A percentile compares a stretch with the other conserved stretches of the same genome.
phyloP scores from a whole-genome alignment of 495 filamentous ascomycete genomes.

The Penicillium mononematosum region DNA sequence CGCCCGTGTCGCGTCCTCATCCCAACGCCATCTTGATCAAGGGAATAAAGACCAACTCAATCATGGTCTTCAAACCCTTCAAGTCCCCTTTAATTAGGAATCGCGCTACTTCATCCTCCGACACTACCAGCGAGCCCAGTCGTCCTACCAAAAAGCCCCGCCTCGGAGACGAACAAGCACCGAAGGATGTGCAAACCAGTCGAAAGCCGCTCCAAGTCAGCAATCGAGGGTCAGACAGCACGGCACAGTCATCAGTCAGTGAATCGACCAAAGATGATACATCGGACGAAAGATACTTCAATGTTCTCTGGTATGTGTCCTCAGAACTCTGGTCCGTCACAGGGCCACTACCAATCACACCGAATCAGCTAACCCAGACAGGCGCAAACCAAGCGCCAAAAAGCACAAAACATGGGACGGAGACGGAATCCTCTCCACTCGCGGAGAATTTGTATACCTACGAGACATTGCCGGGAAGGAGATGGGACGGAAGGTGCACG shows the following conservation, averaged over 20 bases:
- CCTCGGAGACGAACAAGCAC: constrained; percentile 20
- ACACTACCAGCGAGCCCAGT: constrained; percentile 6
- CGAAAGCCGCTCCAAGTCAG: constrained; percentile 38
- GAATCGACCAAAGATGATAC: constrained; percentile 18
- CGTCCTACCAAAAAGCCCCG: constrained; percentile 36
- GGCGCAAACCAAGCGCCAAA: constrained; percentile 73
- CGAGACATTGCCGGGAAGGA: constrained; percentile 66
- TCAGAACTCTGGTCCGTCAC: neutral
- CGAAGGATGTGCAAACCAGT: constrained; percentile 11
- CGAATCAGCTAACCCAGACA: constrained; percentile 24
- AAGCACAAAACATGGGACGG: constrained; percentile 89
- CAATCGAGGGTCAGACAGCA: constrained; percentile 24
- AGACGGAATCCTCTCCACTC: constrained; percentile 66
- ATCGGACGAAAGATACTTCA: constrained; percentile 56
- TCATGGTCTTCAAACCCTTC: constrained; percentile 51
- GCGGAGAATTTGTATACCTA: constrained; percentile 58
- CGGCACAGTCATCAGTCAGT: constrained; percentile 6
- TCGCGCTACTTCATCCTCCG: constrained; percentile 9
- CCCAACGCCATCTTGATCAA: constrained; percentile 3
- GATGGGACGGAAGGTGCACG: constrained; percentile 59
- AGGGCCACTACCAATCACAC: neutral
- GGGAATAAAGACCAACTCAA: constrained; percentile 13
- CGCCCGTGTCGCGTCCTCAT: constrained; percentile 14
- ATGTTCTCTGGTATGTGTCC: constrained; percentile 62
- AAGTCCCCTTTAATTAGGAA: constrained; percentile 46